These are phyloP conservation scores for Rosa lucieae DNA, from an alignment of 306 rosid species.

Conservation along the genomic window DNA sequence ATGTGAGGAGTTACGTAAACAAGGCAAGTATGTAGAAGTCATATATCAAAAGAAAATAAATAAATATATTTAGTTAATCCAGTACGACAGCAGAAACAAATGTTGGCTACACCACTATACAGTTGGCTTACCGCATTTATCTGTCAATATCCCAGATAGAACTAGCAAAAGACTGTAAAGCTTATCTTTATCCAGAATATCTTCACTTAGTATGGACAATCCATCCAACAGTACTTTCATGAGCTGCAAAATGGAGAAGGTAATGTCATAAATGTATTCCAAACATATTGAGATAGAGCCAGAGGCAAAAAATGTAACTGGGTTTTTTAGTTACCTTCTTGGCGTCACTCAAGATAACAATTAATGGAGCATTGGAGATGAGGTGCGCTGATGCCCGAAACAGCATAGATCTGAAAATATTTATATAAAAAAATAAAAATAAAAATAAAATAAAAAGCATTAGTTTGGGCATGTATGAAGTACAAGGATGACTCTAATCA, in stretches of 20 bases:
- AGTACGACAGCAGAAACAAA: neutral
- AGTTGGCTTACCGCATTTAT: slow-evolving; percentile 62
- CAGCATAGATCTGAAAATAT: slow-evolving; percentile 56
- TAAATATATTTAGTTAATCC: neutral
- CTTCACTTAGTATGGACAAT: slow-evolving; percentile 58
- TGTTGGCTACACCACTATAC: neutral
- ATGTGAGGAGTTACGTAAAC: neutral
- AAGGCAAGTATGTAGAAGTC: slow-evolving; percentile 1
- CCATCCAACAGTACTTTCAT: slow-evolving; percentile 73
- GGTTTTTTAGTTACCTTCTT: slow-evolving; percentile 51
- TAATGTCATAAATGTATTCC: slow-evolving; percentile 19
- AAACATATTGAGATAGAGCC: neutral
- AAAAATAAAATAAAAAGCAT: slow-evolving; percentile 13
- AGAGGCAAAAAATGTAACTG: neutral
- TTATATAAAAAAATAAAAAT: neutral
- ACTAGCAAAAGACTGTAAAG: slow-evolving; percentile 78
- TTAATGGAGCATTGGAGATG: slow-evolving; percentile 66
- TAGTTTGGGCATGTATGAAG: slow-evolving; percentile 19
- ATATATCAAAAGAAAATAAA: neutral
- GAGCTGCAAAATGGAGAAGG: slow-evolving; percentile 61
- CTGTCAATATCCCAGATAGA: slow-evolving; percentile 82
- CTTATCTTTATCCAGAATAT: slow-evolving; percentile 60
- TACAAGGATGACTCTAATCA: slow-evolving; percentile 13
- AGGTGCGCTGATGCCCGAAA: slow-evolving; percentile 68
- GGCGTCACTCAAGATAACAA: slow-evolving; percentile 68